Evolutionary conservation across 441 rosid species (phyloP).

Genomic region (Gossypium gossypioides): DNA sequence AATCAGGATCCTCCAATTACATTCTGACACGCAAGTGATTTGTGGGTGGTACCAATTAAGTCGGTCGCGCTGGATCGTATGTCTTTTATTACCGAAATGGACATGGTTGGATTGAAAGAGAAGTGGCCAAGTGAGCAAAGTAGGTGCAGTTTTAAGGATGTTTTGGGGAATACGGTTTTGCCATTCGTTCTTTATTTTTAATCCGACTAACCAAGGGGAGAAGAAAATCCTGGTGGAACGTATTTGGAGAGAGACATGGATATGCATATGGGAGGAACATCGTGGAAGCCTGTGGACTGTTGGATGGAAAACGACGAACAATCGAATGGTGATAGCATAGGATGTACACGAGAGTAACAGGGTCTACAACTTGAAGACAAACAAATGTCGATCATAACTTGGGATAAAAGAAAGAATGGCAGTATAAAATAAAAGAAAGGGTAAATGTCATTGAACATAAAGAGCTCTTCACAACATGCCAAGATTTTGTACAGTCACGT

Average conservation of each 20-base stretch:
- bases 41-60: neutral
- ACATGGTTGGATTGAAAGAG: neutral
- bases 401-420: neutral
- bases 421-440: neutral
- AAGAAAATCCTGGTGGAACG: slow-evolving; percentile 4
- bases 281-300: neutral
- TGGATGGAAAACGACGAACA: neutral
- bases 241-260: slow-evolving; percentile 4
- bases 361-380: neutral
- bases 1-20: neutral
- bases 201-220: slow-evolving; percentile 21
- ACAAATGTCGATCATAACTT: neutral
- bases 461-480: slow-evolving; percentile 36
- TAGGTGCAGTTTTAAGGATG: slow-evolving; percentile 24
- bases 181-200: neutral
- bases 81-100: neutral
- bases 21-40: slow-evolving; percentile 2
- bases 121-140: slow-evolving; percentile 19
- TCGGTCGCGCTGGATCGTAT: neutral
- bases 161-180: slow-evolving; percentile 16
- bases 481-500: slow-evolving; percentile 39
- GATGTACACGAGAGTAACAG: neutral
- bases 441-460: slow-evolving; percentile 22
- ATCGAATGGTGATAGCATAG: neutral
- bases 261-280: neutral